Base-by-base conservation (phyloP, 2,329 filamentous ascomycete species). In the Pleoardoris graminearum region DNA sequence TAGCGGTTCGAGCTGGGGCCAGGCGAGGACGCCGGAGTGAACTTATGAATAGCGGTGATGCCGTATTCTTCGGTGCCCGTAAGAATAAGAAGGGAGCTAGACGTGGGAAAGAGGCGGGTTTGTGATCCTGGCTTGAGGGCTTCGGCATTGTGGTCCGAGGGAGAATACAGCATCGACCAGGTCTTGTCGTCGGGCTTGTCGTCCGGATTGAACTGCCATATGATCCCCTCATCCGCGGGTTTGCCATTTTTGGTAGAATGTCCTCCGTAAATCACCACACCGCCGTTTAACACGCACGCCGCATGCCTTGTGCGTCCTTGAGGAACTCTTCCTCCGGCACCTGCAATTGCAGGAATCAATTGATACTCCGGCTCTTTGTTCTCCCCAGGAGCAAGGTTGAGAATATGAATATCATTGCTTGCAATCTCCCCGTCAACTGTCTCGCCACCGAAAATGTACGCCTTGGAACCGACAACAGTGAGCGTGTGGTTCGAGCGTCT, bases 381-480 rank as follows among this genome's bases (percentile, higher is more conserved):
- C 35, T 64, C 52, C 48, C 67, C 64, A n/a, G 63, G 54, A 33
- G 61, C 67, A 23, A 69, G 67, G 4, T 71, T 74, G 30, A 78
- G 55, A 3, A 68, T 65, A 48, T 78, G 77, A 1, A 78, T 66
- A 12, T 79, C 76, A 44, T 73, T 78, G 49, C 70, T 72, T 3
- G 75, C 73, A 12, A 76, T 53, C 22, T 67, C 61, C n/a, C 67
- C 67, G 6, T 65, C 61, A 1, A 65, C 55, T 21, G 69, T 73
- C 30, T 70, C 65, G 41, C 76, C 77, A 32, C 76, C 76, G 50
- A 77, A 78, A 21, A 79, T 71, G 57, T 76, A 78, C 4, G 76
- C 75, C 55, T 75, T 77, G 58, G 76, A 71, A 33, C 66, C 59
- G 27, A 78, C 61, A 1, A 76, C 63, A 1, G 70, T 76, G 19